These are phyloP conservation scores for Furcasterigmium furcatum DNA, from an alignment of 2,329 filamentous ascomycete genomes.

Conservation along the genomic window DNA sequence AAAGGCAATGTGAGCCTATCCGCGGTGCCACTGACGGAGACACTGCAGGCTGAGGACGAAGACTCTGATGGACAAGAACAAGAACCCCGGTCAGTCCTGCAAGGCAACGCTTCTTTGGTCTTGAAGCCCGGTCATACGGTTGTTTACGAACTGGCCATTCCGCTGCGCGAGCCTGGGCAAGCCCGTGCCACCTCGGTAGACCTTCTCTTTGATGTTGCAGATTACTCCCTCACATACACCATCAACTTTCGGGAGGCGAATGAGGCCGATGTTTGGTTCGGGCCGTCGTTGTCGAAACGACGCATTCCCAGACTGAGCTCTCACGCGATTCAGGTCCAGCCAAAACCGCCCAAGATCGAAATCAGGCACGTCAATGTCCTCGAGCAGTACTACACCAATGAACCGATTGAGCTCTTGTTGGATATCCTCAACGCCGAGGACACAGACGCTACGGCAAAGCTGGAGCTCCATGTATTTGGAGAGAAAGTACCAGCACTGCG, in stretches of 20 bases:
- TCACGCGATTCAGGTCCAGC: slow-evolving; percentile 67
- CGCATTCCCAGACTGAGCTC: slow-evolving; percentile 45
- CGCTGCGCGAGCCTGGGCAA: slow-evolving; percentile 79
- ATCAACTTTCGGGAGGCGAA: slow-evolving; percentile 47
- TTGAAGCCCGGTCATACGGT: slow-evolving; percentile 65
- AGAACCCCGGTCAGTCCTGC: slow-evolving; percentile 25
- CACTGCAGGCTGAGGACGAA: not conserved
- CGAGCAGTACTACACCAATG: slow-evolving; percentile 81
- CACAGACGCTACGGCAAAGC: slow-evolving; percentile 66
- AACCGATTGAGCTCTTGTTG: slow-evolving; percentile 66
- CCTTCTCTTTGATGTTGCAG: slow-evolving; percentile 59
- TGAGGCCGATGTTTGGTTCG: slow-evolving; percentile 47
- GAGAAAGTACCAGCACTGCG: slow-evolving; percentile 44
- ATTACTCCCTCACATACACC: slow-evolving; percentile 66
- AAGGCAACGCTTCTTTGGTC: slow-evolving; percentile 48
- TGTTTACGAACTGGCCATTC: slow-evolving; percentile 68
- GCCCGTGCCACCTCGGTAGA: slow-evolving; percentile 62
- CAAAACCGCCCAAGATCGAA: slow-evolving; percentile 89
- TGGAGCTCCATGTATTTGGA: slow-evolving; percentile 68
- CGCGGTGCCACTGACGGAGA: slow-evolving; percentile 20
- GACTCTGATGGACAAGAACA: slow-evolving; percentile 27
- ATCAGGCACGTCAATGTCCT: slow-evolving; percentile 61
- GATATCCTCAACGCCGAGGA: slow-evolving; percentile 81
- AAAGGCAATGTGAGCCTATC: slow-evolving; percentile 18
- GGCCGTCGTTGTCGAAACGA: slow-evolving; percentile 36